These are phyloP conservation scores for Solanum chaucha DNA, from an alignment of 257 asterid genomes.

Conservation along the genomic window DNA sequence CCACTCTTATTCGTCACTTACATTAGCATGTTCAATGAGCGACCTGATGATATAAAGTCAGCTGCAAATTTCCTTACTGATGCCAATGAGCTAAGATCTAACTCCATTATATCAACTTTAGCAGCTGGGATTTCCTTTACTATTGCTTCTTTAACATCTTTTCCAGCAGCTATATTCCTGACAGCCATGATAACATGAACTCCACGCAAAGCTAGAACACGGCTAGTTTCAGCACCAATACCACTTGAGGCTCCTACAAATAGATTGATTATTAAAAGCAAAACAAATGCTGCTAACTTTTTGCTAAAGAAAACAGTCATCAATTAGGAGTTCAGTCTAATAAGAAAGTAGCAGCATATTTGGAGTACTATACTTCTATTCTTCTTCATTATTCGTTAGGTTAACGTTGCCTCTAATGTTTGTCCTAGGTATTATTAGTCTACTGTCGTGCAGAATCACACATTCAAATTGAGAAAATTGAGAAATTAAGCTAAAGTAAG, in stretches of 20 bases:
- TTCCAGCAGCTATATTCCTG: constrained; percentile 48
- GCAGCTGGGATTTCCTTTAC: constrained; percentile 49
- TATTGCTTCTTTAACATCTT: constrained; percentile 40
- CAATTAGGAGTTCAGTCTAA: not conserved
- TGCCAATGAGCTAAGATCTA: constrained; percentile 61
- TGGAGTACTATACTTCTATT: not conserved
- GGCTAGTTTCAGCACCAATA: constrained; percentile 82
- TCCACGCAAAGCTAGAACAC: constrained; percentile 80
- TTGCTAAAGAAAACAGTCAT: not conserved
- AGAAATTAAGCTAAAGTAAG: not conserved
- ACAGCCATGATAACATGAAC: constrained; percentile 67
- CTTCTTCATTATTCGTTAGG: not conserved
- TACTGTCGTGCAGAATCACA: not conserved
- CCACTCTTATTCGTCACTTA: constrained; percentile 12
- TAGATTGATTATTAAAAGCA: not conserved
- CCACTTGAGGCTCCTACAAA: constrained; percentile 85
- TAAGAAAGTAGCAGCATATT: not conserved
- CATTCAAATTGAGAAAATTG: not conserved
- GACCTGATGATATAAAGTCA: constrained; percentile 48
- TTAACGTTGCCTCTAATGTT: not conserved
- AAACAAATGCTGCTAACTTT: not conserved
- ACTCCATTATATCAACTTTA: constrained; percentile 62
- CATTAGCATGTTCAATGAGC: constrained; percentile 68
- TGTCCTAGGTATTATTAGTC: not conserved
- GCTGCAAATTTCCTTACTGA: constrained; percentile 66